Evolutionary conservation across 1,284 basidiomycete species (phyloP), one percentile per base, ranked within the genome.

Genomic region (Malassezia nana): DNA sequence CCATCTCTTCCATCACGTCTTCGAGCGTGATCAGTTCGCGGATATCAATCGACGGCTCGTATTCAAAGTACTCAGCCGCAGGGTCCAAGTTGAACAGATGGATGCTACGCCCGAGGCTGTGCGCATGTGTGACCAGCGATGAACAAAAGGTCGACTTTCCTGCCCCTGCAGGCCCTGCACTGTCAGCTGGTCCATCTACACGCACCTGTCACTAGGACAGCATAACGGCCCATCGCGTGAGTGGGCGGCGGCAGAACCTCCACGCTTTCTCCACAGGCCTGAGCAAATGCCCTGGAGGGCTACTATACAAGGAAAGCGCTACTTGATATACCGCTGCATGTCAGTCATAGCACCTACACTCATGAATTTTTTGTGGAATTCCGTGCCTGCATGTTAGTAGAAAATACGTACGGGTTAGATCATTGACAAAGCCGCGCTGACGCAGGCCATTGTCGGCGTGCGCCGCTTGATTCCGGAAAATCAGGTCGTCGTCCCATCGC

Each of bases 21-120:
- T 94, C 84, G 44, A 99, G 78, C 50, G 84, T 86, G 66, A 99
- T 84, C 49, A 99, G 79, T 69, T 98, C 89, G 50, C 85, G 83
- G 74, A 99, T 96, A 76, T 99, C 92, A 63, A 99, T 86, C 16
- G 82, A 82, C 1, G 94, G 94, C 63, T 86, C 84, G 71, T 90
- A 87, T 75, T 96, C 90, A 74, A 95, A 95, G 54, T 85, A 84
- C 58, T 88, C 84, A 0, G 94, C 94, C 0, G 94, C 94, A 7
- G 94, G 94, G 75, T 98, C 94, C 60, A 98, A 82, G 76, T 98
- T 99, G 75, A 98, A 88, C 49, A 96, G 83, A 78, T 98, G 90
- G 0, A 84, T 86, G 1, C 84, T 83, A 6, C 94, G 82, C 57
- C 84, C 86, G 42, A 89, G 79, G 0, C 86, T 81, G 58, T 82